These are phyloP conservation scores for Brassica carinata DNA, from an alignment of 345 rosid species.

Conservation along the genomic window DNA sequence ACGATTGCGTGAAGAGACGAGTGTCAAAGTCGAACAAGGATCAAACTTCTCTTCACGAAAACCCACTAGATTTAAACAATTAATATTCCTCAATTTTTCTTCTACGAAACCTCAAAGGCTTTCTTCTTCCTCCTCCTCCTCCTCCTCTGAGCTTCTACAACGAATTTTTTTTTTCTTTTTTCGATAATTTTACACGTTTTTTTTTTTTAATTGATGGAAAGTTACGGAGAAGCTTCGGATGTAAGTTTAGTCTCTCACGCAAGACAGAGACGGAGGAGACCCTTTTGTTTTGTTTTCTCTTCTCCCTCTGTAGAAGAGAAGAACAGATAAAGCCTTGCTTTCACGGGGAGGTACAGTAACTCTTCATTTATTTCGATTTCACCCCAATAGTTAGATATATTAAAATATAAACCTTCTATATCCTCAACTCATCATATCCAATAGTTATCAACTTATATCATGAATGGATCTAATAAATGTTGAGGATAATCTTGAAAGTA, in stretches of 20 bases:
- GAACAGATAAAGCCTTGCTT: constrained; percentile 31
- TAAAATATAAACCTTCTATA: neutral
- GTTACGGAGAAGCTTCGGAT: constrained; percentile 47
- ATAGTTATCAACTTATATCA: no score
- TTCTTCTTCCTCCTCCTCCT: constrained; percentile 11
- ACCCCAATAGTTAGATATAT: constrained; percentile 20
- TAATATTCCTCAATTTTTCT: constrained; percentile 14
- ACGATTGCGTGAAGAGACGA: constrained; percentile 62
- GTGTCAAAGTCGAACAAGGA: constrained; percentile 36
- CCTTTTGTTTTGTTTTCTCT: constrained; percentile 28
- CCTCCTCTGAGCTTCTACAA: constrained; percentile 25
- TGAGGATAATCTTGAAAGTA: neutral
- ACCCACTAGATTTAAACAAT: constrained; percentile 26
- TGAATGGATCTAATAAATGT: neutral
- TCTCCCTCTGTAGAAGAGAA: constrained; percentile 25
- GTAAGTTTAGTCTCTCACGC: constrained; percentile 48
- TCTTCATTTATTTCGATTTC: neutral
- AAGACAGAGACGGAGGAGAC: constrained; percentile 44
- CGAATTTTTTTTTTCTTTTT: neutral
- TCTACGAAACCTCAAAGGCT: constrained; percentile 10
- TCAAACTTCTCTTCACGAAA: constrained; percentile 61
- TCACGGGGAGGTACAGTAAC: neutral
- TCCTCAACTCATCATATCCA: neutral
- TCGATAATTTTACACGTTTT: constrained; percentile 3
- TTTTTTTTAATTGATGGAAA: constrained; percentile 31